Evolutionary conservation across 352 stramenopile genomes (phyloP).

Genomic region (Pythium scleroteichum): DNA sequence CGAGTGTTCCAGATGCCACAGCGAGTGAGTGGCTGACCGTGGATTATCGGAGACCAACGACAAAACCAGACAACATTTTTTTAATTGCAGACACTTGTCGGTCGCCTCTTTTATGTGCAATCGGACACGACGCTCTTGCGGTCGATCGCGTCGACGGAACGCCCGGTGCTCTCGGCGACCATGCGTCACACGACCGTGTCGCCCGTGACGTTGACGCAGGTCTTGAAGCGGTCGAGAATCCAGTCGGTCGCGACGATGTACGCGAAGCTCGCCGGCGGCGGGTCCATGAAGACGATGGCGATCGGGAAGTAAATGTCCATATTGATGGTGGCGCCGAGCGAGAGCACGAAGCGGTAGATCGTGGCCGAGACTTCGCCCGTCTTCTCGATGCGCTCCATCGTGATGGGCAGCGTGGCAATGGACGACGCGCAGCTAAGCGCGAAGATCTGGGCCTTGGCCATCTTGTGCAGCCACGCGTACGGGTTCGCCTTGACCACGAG

Average conservation of each 20-base stretch:
- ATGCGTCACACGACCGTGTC: conserved; percentile 50
- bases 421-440: conserved; percentile 25
- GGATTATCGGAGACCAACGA: too few relatives aligned
- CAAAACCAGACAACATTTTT: too few relatives aligned
- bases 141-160: conserved; percentile 10
- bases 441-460: not conserved
- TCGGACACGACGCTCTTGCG: conserved; percentile 6
- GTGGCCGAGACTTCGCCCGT: conserved; percentile 17
- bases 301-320: conserved; percentile 30
- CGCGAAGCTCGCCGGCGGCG: conserved; percentile 38
- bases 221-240: conserved; percentile 48
- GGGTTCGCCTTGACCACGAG: conserved; percentile 12
- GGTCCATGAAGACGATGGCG: conserved; percentile 22
- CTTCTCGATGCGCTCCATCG: conserved; percentile 29
- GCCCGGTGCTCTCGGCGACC: conserved; percentile 34
- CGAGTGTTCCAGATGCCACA: too few relatives aligned
- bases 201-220: conserved; percentile 49
- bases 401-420: conserved; percentile 36
- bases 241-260: conserved; percentile 55
- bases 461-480: not conserved
- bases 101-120: too few relatives aligned
- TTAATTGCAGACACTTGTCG: too few relatives aligned
- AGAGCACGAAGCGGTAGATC: conserved; percentile 4
- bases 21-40: too few relatives aligned
- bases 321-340: conserved; percentile 25